These are phyloP conservation scores for Dactylella cylindrospora DNA, from an alignment of 2,329 filamentous ascomycete species.

Conservation along the genomic window DNA sequence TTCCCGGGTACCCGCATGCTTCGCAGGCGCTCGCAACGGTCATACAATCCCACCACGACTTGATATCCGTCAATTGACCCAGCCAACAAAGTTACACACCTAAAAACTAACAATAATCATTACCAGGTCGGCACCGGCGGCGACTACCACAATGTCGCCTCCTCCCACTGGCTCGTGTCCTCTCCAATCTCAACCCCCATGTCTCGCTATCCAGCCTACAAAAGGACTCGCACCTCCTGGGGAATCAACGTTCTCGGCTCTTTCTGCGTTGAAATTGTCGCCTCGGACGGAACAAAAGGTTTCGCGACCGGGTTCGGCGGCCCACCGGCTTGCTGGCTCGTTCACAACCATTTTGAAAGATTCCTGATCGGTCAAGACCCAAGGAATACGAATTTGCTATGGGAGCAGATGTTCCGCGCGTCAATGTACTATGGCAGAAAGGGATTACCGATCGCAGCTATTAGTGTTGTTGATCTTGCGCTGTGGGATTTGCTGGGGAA, in stretches of 20 bases:
- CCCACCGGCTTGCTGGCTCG: slow-evolving; percentile 89
- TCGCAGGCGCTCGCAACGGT: no score
- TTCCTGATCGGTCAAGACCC: slow-evolving; percentile 89
- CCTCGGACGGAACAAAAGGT: slow-evolving; percentile 84
- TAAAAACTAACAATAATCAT: no score
- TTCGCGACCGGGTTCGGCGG: slow-evolving; percentile 94
- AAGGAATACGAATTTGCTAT: slow-evolving; percentile 84
- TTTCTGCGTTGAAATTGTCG: slow-evolving; percentile 87
- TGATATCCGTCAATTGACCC: no score
- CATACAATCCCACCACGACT: no score
- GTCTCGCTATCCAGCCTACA: slow-evolving; percentile 84
- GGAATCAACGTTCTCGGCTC: slow-evolving; percentile 94
- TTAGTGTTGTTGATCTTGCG: slow-evolving; percentile 90
- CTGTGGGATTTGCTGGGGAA: slow-evolving; percentile 92
- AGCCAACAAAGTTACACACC: no score
- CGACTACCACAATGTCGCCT: slow-evolving; percentile 90
- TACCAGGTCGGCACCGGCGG: slow-evolving; percentile 59
- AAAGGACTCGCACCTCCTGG: slow-evolving; percentile 84
- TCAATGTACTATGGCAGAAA: slow-evolving; percentile 98
- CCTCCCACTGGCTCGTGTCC: slow-evolving; percentile 77
- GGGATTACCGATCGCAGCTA: slow-evolving; percentile 83
- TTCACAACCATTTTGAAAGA: slow-evolving; percentile 88
- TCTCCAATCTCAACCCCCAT: slow-evolving; percentile 89
- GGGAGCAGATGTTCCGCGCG: slow-evolving; percentile 93
- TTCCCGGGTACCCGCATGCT: no score